A percentile compares a stretch with the other conserved stretches of the same genome.
Conservation (phyloP, 176 grass and related monocot species). For the Oryza nivara region DNA sequence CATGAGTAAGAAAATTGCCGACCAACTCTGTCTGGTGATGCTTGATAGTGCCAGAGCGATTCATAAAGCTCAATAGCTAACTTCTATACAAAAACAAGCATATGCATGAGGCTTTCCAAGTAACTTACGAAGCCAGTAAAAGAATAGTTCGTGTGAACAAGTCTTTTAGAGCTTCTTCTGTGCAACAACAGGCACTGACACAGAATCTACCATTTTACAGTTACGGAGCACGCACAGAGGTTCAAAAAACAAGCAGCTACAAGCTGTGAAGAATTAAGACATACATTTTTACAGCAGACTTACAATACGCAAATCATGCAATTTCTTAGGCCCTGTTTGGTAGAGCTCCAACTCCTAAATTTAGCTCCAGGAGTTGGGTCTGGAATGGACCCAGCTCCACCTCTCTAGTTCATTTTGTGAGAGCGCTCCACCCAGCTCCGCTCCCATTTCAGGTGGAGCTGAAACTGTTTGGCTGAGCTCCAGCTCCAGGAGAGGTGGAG, state of each 20-base stretch:
- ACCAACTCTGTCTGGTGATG: slow-evolving; percentile 8
- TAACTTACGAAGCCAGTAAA: background rate
- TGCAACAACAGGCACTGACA: background rate
- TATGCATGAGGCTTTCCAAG: background rate
- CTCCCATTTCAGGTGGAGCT: too few species aligned
- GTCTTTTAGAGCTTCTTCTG: background rate
- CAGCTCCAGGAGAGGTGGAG: too few species aligned
- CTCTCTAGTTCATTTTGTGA: too few species aligned
- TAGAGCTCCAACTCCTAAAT: too few species aligned
- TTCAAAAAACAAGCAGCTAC: background rate
- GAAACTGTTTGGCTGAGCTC: too few species aligned
- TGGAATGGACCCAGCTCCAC: too few species aligned
- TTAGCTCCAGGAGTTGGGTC: too few species aligned
- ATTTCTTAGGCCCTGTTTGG: background rate
- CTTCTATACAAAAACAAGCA: background rate
- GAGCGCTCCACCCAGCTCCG: too few species aligned
- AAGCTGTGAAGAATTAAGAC: background rate
- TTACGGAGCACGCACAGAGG: too few species aligned
- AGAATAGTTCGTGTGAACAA: background rate
- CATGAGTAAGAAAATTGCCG: background rate
- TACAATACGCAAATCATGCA: background rate
- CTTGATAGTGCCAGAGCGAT: background rate
- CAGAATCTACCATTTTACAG: background rate
- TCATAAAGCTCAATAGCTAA: slow-evolving; percentile 22
- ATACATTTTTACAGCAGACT: background rate